phyloP scores from a whole-genome alignment of 2,329 filamentous ascomycete genomes.

The Pseudogymnoascus sp. region DNA sequence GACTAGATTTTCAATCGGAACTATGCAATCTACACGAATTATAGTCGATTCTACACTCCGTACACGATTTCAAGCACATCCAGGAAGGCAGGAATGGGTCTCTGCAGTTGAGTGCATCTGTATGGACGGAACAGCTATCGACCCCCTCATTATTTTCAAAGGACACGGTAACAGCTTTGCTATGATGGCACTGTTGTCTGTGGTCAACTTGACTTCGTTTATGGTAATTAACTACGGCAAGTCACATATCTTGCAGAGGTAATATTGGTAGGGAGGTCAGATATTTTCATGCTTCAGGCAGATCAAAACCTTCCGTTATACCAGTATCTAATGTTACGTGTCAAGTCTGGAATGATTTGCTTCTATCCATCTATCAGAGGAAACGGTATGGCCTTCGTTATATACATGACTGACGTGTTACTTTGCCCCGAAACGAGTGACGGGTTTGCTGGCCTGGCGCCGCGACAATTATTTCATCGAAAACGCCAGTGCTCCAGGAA shows the following conservation, averaged over 20 bases:
- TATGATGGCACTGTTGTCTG: not conserved
- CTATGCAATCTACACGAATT: too few species aligned
- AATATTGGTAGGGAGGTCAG: not conserved
- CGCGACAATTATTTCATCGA: not conserved
- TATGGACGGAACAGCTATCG: too few species aligned
- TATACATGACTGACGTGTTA: not conserved
- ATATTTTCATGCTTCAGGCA: not conserved
- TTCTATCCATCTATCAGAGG: not conserved
- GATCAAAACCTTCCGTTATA: not conserved
- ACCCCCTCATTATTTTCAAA: too few species aligned
- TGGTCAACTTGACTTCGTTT: not conserved
- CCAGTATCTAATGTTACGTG: not conserved
- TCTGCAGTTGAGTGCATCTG: too few species aligned
- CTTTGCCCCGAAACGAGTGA: not conserved
- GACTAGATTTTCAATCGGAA: too few species aligned
- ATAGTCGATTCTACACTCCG: too few species aligned
- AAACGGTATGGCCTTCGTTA: not conserved
- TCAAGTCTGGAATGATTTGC: not conserved
- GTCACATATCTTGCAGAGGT: not conserved
- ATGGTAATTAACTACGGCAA: not conserved
- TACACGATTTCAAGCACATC: too few species aligned
- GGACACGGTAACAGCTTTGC: too few species aligned
- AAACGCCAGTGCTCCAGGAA: not conserved
- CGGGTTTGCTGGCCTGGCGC: not conserved
- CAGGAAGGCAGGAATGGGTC: too few species aligned